Evolutionary conservation across 139 green algal species (phyloP), one percentile per base, ranked within the genome.

Genomic region (Auxenochlorella protothecoides): DNA sequence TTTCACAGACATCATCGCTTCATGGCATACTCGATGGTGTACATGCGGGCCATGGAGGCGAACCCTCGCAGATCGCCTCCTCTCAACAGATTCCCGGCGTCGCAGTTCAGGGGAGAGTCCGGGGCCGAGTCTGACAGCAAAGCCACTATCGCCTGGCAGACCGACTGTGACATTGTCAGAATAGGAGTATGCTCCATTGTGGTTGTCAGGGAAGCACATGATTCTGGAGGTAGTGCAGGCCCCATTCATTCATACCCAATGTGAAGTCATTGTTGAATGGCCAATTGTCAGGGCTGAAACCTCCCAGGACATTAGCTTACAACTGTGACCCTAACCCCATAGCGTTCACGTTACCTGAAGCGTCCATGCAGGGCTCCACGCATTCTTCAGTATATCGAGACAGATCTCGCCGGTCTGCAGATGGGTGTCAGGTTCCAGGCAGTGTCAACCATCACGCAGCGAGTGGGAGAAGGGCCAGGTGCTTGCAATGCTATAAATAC

Each of bases 301-400:
- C 27, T 44, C 27, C 27, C 27, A 44, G 27, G 27, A 44, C 27
- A 44, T 44, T 44, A 44, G 27, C 27, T 44, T 44, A 44, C 27
- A 44, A 44, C 27, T 44, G 27, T 44, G 27, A 44, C 27, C 27
- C 27, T 44, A 44, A 44, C 27, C 27, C 27, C 27, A 44, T 44
- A 44, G 27, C 27, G 27, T 44, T 44, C 27, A 44, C 27, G 27
- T 55, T 27, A 69, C 65, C 66, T 90, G 86, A 61, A 98, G 78
- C 7, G 93, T 98, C 93, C 93, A 98, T 0, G 93, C 93, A 4
- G 93, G 93, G 73, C 85, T 96, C 93, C 93, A 97, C 0, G 89
- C 89, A 6, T 70, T 92, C 76, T 97, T 97, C 13, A 98, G 63
- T 69, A 98, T 97, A 78, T 97, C 93, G 16, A 98, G 80, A 80